Percentiles rank a stretch among this genome's conserved stretches.
Evolutionary conservation across 345 rosid species (phyloP).

Genomic region (Draba incana): DNA sequence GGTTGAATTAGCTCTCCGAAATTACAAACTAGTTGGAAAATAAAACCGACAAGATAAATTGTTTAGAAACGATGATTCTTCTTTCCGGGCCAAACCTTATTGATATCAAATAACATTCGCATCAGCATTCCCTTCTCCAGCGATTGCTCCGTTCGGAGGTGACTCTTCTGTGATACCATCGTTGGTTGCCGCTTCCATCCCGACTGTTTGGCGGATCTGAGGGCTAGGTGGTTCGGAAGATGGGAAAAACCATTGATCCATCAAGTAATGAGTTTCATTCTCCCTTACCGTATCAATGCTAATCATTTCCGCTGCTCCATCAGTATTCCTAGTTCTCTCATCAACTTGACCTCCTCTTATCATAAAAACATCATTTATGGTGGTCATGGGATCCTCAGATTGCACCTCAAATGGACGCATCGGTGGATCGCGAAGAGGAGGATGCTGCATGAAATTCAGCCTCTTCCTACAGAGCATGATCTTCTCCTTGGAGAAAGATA

Average conservation of each 20-base stretch:
- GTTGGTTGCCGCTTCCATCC: not conserved
- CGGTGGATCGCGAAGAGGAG: too few relatives aligned
- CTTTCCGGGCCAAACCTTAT: not conserved
- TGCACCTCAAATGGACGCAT: too few relatives aligned
- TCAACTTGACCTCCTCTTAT: too few relatives aligned
- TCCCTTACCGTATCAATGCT: not conserved
- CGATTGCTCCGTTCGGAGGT: slow-evolving; percentile 1
- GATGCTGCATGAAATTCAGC: not conserved
- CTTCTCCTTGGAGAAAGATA: not conserved
- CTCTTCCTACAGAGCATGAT: slow-evolving; percentile 8
- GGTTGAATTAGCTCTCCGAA: too few relatives aligned
- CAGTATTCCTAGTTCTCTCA: too few relatives aligned
- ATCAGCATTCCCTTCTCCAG: not conserved
- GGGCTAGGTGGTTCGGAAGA: not conserved
- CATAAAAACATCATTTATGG: too few relatives aligned
- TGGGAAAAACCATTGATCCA: slow-evolving; percentile 20
- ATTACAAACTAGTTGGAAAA: too few relatives aligned
- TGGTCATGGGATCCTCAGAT: too few relatives aligned
- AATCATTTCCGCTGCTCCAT: too few relatives aligned
- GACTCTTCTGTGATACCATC: not conserved
- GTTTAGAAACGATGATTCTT: slow-evolving; percentile 2
- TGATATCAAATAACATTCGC: not conserved
- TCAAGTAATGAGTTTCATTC: slow-evolving; percentile 8
- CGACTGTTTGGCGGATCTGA: not conserved
- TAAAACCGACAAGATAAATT: too few relatives aligned